Percentiles rank a stretch among this genome's conserved stretches.
Conservation (phyloP, 2,329 filamentous ascomycete genomes). For the Catunica adiposa region DNA sequence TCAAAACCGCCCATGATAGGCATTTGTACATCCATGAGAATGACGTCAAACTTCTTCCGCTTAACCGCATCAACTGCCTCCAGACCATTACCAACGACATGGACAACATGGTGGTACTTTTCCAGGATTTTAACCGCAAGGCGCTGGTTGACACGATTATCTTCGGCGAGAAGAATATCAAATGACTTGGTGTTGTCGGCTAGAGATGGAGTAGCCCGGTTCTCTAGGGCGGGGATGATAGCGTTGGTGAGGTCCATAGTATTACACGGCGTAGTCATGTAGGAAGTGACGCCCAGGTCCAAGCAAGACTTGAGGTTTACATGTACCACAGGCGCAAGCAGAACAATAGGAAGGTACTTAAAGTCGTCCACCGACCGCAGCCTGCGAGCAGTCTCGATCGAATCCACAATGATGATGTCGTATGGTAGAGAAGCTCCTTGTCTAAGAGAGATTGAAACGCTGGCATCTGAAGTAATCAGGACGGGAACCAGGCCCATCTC, state of each 20-base stretch:
- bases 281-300: constrained; percentile 93
- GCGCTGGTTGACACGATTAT: constrained; percentile 94
- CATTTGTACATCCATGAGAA: constrained; percentile 99
- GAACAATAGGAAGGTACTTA: constrained; percentile 92
- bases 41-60: constrained; percentile 83
- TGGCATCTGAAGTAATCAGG: constrained; percentile 67
- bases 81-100: constrained; percentile 85
- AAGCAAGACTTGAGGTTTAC: constrained; percentile 86
- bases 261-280: constrained; percentile 94
- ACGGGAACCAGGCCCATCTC: constrained; percentile 65
- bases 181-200: constrained; percentile 92
- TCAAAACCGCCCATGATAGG: constrained; percentile 99
- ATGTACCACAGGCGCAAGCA: constrained; percentile 74
- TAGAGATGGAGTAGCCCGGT: constrained; percentile 74
- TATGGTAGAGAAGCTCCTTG: constrained; percentile 50
- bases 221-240: constrained; percentile 88
- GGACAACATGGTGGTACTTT: constrained; percentile 86
- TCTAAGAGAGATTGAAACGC: constrained; percentile 37
- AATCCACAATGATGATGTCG: constrained; percentile 92
- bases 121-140: constrained; percentile 92
- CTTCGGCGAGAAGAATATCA: constrained; percentile 86
- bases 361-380: constrained; percentile 82
- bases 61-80: constrained; percentile 89
- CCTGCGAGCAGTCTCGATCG: constrained; percentile 73
- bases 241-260: constrained; percentile 90